These are phyloP conservation scores for Cetradonia linearis DNA, from an alignment of 495 filamentous ascomycete species.

Conservation along the genomic window DNA sequence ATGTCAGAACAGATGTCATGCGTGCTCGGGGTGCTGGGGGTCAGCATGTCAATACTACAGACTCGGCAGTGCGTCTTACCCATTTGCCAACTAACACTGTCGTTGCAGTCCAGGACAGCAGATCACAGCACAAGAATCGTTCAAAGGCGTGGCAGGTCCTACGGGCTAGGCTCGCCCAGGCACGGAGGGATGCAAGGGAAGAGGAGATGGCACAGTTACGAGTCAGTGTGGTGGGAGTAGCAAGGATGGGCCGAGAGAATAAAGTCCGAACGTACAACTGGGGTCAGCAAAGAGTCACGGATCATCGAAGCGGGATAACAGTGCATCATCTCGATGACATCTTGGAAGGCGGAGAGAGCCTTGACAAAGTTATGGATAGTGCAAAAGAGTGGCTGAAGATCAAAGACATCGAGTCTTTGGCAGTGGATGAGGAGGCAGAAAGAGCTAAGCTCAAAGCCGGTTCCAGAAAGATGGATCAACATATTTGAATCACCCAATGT, in stretches of 20 bases:
- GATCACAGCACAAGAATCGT: slow-evolving; percentile 84
- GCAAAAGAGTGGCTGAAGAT: slow-evolving; percentile 70
- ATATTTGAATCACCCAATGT: too few relatives aligned
- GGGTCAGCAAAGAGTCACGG: slow-evolving; percentile 83
- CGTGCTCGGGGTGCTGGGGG: slow-evolving; percentile 83
- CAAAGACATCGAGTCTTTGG: slow-evolving; percentile 61
- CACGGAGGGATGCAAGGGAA: slow-evolving; percentile 71
- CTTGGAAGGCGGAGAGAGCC: slow-evolving; percentile 55
- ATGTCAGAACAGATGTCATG: slow-evolving; percentile 85
- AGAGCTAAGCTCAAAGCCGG: neutral
- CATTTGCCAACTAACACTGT: slow-evolving; percentile 80
- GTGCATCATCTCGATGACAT: slow-evolving; percentile 75
- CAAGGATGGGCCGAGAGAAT: slow-evolving; percentile 75
- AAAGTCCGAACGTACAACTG: slow-evolving; percentile 96
- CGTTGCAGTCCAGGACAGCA: slow-evolving; percentile 83
- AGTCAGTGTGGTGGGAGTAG: slow-evolving; percentile 64
- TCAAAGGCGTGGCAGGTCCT: slow-evolving; percentile 77
- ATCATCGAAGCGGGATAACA: slow-evolving; percentile 78
- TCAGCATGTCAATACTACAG: slow-evolving; percentile 97
- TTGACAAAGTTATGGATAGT: slow-evolving; percentile 39
- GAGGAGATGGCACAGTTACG: slow-evolving; percentile 64
- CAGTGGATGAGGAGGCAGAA: slow-evolving; percentile 37
- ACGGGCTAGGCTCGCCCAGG: slow-evolving; percentile 72
- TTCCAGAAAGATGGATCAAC: neutral
- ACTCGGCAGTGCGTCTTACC: slow-evolving; percentile 86